Evolutionary conservation across 2,329 filamentous ascomycete genomes (phyloP).

Genomic region (Calonectria pauciramosa): DNA sequence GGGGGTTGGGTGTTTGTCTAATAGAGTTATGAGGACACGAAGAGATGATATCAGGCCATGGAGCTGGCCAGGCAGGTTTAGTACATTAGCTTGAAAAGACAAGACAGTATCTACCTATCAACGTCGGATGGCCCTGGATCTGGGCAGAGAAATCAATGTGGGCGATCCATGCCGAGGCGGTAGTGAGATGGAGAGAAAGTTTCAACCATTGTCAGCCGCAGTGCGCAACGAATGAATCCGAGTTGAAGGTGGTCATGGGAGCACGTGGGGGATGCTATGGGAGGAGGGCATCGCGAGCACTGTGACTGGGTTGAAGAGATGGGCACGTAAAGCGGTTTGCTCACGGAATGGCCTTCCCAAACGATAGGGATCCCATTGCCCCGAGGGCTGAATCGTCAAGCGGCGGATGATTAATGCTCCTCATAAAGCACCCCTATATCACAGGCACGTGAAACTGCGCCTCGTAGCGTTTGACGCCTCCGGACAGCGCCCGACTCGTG

Average conservation of each 20-base stretch:
- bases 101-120: slow-evolving; percentile 16
- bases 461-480: slow-evolving; percentile 7
- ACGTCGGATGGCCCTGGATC: background rate
- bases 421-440: background rate
- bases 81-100: slow-evolving; percentile 30
- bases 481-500: slow-evolving; percentile 14
- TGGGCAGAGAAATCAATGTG: background rate
- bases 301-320: background rate
- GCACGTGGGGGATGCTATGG: background rate
- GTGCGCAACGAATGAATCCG: slow-evolving; percentile 5
- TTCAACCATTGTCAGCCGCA: slow-evolving; percentile 5
- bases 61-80: slow-evolving; percentile 31
- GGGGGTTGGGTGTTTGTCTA: slow-evolving; percentile 38
- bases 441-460: slow-evolving; percentile 19
- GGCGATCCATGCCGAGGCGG: background rate
- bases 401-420: slow-evolving; percentile 7
- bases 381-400: background rate
- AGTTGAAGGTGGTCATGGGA: background rate
- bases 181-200: background rate
- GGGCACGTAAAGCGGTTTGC: slow-evolving; percentile 9
- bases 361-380: background rate
- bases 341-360: background rate
- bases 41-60: slow-evolving; percentile 46
- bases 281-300: slow-evolving; percentile 17
- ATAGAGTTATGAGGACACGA: slow-evolving; percentile 50